These are phyloP conservation scores for Cryptococcus sp. DNA, from an alignment of 1,284 basidiomycete species.

Conservation along the genomic window DNA sequence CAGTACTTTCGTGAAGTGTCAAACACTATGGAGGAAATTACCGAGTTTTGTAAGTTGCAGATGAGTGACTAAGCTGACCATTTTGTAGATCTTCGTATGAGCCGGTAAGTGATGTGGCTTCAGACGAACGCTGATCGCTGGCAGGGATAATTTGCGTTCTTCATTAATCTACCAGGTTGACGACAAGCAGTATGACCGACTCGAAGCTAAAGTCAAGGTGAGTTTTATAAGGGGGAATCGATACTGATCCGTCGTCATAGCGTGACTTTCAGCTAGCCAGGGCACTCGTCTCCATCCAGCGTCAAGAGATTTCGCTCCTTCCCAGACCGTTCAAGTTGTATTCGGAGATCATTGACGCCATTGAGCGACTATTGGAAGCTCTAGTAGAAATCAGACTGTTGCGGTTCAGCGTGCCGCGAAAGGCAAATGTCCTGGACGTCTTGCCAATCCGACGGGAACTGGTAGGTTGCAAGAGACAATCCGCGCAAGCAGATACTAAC, in stretches of 20 bases:
- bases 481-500: not conserved
- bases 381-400: slow-evolving; percentile 51
- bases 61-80: not conserved
- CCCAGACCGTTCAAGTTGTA: slow-evolving; percentile 54
- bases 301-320: slow-evolving; percentile 54
- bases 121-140: not conserved
- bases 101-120: slow-evolving; percentile 19
- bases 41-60: slow-evolving; percentile 46
- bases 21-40: slow-evolving; percentile 42
- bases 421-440: slow-evolving; percentile 55
- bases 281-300: slow-evolving; percentile 44
- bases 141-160: slow-evolving; percentile 43
- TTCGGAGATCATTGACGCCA: slow-evolving; percentile 49
- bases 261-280: slow-evolving; percentile 38
- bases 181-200: slow-evolving; percentile 34
- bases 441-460: slow-evolving; percentile 55
- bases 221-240: not conserved
- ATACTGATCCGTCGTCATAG: slow-evolving; percentile 5
- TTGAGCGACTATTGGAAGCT: slow-evolving; percentile 50
- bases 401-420: slow-evolving; percentile 49
- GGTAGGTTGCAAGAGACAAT: slow-evolving; percentile 33
- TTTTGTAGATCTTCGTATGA: slow-evolving; percentile 44
- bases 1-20: slow-evolving; percentile 50
- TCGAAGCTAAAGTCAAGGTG: slow-evolving; percentile 37
- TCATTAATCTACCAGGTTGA: slow-evolving; percentile 45